Evolutionary conservation across 441 rosid species (phyloP), one percentile per base, ranked within the genome.

Genomic region (Flueggea neowawraea): DNA sequence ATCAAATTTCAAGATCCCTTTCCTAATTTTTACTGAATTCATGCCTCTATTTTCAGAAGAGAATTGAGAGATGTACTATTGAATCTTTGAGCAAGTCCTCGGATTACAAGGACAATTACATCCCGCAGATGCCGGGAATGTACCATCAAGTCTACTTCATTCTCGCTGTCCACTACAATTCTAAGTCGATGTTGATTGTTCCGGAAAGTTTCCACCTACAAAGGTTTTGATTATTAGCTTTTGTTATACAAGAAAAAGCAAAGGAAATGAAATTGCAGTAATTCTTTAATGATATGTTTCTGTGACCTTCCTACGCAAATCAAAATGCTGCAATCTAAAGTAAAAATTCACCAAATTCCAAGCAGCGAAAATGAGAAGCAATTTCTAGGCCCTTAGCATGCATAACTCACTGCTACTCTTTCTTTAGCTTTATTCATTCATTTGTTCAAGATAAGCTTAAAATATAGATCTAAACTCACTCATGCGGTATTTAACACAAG

Each of bases 41-140:
- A 89, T 61, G 91, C 74, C 64, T 87, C 99, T 63, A 89, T 91
- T 74, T 89, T 94, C 49, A 91, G 99, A 16, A 91, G 90, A 50
- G 97, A 84, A 74, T 91, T 89, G 76, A 94, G 96, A 57, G 99
- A 94, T 48, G 96, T 94, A 78, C 99, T 94, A 67, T 94, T 94
- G 78, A 94, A 94, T 22, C 93, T 76, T 73, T 91, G 99, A 33
- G 97, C 99, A 70, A 94, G 82, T 69, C 99, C 97, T 13, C 96
- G 88, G 43, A 91, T 87, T 57, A 86, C 95, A 44, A 91, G 97
- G 43, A 84, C 92, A 31, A 84, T 73, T 31, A 94, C 82, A 71
- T 94, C 97, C 0, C 97, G 75, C 65, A 81, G 66, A 71, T 94
- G 91, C 61, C 90, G 82, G 14, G 99, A 91, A 59, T 83, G 89